Conservation (phyloP, 805 yeast species). For the Yamadazyma nakazawae region DNA sequence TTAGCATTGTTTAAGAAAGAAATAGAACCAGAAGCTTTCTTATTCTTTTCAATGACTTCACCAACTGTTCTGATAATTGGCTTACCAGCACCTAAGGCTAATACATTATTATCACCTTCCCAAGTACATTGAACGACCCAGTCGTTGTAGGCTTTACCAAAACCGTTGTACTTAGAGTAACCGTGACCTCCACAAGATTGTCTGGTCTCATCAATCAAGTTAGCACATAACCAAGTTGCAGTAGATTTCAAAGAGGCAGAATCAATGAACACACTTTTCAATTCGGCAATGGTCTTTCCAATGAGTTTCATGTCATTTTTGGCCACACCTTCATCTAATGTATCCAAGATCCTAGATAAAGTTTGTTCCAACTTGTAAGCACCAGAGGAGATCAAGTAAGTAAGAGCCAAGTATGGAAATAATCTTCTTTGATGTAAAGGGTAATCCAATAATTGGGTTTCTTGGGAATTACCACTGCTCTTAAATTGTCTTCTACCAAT, state of each 20-base stretch:
- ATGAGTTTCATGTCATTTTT: slow-evolving; percentile 30
- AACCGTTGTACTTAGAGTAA: slow-evolving; percentile 43
- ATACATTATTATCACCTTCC: slow-evolving; percentile 49
- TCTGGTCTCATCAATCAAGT: slow-evolving; percentile 39
- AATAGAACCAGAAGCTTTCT: slow-evolving; percentile 32
- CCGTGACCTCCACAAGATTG: slow-evolving; percentile 50
- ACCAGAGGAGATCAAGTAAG: slow-evolving; percentile 37
- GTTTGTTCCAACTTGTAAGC: slow-evolving; percentile 37
- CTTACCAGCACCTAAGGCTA: slow-evolving; percentile 41
- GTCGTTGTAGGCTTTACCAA: slow-evolving; percentile 43
- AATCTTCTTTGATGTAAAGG: slow-evolving; percentile 46
- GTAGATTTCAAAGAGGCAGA: slow-evolving; percentile 45
- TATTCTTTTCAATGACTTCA: slow-evolving; percentile 27
- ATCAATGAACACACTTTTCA: slow-evolving; percentile 43
- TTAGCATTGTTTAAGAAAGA: slow-evolving; percentile 30
- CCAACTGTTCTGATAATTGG: slow-evolving; percentile 33
- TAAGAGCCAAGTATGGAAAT: slow-evolving; percentile 41
- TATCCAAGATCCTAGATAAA: slow-evolving; percentile 27
- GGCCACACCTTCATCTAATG: slow-evolving; percentile 37
- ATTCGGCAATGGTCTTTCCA: slow-evolving; percentile 30
- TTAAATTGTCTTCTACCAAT: slow-evolving; percentile 46
- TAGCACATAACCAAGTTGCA: slow-evolving; percentile 43
- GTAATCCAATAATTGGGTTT: slow-evolving; percentile 42
- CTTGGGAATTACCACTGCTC: slow-evolving; percentile 24
- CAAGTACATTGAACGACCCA: slow-evolving; percentile 50